Percentiles rank a stretch among this genome's conserved stretches.
Evolutionary conservation across 2,329 filamentous ascomycete species (phyloP).

Genomic region (Monilinia fructicola): DNA sequence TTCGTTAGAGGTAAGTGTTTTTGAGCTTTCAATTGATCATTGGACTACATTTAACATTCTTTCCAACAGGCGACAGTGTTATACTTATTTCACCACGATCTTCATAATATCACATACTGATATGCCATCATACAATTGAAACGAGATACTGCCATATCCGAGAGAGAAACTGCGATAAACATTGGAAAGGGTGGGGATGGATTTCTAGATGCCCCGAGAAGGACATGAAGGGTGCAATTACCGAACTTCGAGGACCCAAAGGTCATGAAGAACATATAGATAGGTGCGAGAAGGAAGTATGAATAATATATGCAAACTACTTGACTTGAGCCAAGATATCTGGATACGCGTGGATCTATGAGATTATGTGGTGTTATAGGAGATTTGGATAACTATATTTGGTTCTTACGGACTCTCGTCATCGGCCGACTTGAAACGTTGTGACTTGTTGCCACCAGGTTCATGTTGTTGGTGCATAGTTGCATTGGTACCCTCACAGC

Average conservation of each 20-base stretch:
- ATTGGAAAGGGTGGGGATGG: neutral
- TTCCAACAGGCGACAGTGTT: slow-evolving; percentile 64
- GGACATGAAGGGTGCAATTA: neutral
- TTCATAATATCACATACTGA: slow-evolving; percentile 25
- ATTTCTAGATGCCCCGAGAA: neutral
- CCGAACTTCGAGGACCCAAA: neutral
- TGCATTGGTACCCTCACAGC: neutral
- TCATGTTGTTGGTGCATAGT: neutral
- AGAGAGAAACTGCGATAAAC: neutral
- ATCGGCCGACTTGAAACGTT: neutral
- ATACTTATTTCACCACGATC: slow-evolving; percentile 64
- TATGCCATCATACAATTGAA: neutral
- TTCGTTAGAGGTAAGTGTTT: slow-evolving; percentile 81
- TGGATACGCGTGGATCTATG: neutral
- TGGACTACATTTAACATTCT: slow-evolving; percentile 28
- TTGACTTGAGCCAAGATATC: neutral
- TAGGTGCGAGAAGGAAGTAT: slow-evolving; percentile 1
- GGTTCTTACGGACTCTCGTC: neutral
- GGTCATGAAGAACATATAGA: slow-evolving; percentile 7
- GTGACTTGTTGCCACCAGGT: neutral
- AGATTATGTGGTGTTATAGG: neutral
- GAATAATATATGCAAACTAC: slow-evolving; percentile 5
- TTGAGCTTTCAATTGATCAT: neutral
- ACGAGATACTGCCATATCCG: neutral
- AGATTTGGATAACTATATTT: neutral